These are phyloP conservation scores for Pichia sp. DNA, from an alignment of 1,139 yeast species.

Conservation along the genomic window DNA sequence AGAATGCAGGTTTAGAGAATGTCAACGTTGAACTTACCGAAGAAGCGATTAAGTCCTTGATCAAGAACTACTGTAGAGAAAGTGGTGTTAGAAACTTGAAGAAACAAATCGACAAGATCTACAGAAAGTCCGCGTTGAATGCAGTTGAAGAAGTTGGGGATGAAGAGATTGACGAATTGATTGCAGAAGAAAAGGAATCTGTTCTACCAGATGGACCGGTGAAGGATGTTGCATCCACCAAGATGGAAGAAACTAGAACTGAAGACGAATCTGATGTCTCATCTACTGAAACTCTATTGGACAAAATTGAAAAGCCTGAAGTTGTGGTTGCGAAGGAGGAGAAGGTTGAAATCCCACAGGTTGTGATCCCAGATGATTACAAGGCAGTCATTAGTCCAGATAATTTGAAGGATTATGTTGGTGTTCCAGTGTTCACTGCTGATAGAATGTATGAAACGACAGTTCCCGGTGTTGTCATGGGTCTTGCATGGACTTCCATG, in stretches of 20 bases:
- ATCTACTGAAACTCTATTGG: slow-evolving; percentile 12
- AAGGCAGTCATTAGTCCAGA: slow-evolving; percentile 55
- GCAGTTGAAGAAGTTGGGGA: slow-evolving; percentile 62
- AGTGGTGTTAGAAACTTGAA: slow-evolving; percentile 94
- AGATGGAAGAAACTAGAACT: slow-evolving; percentile 11
- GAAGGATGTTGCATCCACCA: slow-evolving; percentile 23
- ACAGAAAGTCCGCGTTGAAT: slow-evolving; percentile 83
- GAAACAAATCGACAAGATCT: slow-evolving; percentile 81
- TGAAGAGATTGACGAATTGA: slow-evolving; percentile 28
- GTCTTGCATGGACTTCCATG: slow-evolving; percentile 85
- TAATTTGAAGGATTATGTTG: slow-evolving; percentile 76
- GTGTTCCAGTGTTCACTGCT: slow-evolving; percentile 82
- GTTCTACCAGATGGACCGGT: slow-evolving; percentile 15
- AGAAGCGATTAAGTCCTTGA: slow-evolving; percentile 64
- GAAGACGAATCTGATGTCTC: slow-evolving; percentile 5
- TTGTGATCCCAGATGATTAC: slow-evolving; percentile 62
- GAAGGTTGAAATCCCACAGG: slow-evolving; percentile 29
- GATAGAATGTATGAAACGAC: slow-evolving; percentile 78
- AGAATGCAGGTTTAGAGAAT: slow-evolving; percentile 69
- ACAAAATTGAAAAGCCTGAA: slow-evolving; percentile 18
- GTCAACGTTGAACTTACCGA: slow-evolving; percentile 59
- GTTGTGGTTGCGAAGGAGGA: slow-evolving; percentile 17
- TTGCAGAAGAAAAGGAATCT: slow-evolving; percentile 25
- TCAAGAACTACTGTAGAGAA: slow-evolving; percentile 86
- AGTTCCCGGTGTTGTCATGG: slow-evolving; percentile 97